phyloP scores from a whole-genome alignment of 805 yeast genomes.

The Candida pseudofarinosa region DNA sequence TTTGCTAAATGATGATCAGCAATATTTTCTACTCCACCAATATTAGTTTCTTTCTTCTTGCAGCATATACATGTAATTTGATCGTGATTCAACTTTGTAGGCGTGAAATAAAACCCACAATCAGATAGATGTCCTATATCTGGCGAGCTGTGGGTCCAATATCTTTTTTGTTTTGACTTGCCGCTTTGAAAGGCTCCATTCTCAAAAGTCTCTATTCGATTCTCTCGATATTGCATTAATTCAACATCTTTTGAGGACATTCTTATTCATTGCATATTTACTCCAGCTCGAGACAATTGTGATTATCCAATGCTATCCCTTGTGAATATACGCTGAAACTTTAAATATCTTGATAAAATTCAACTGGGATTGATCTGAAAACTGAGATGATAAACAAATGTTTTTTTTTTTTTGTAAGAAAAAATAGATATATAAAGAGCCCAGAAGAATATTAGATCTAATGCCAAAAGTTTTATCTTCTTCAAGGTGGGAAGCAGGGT shows the following conservation, averaged over 20 bases:
- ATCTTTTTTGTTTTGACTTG: conserved; percentile 2
- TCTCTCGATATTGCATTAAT: conserved; percentile 18
- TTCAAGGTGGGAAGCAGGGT: too few relatives aligned
- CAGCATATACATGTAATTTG: conserved; percentile 60
- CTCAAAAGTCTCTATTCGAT: conserved; percentile 19
- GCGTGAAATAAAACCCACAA: conserved; percentile 61
- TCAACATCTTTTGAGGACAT: conserved; percentile 9
- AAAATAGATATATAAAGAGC: too few relatives aligned
- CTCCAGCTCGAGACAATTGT: too few relatives aligned
- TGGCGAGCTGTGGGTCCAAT: conserved; percentile 2
- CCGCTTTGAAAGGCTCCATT: conserved; percentile 10
- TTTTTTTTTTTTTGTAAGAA: too few relatives aligned
- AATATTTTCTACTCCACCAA: conserved; percentile 14
- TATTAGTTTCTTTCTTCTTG: conserved; percentile 28
- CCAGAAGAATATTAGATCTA: too few relatives aligned
- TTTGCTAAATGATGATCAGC: conserved; percentile 15
- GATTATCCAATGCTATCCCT: neutral
- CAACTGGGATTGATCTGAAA: too few relatives aligned
- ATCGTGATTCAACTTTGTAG: conserved; percentile 41
- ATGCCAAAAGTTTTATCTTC: too few relatives aligned
- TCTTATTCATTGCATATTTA: neutral
- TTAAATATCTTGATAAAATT: too few relatives aligned
- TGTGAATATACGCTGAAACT: too few relatives aligned
- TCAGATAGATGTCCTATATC: conserved; percentile 37
- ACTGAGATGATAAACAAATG: too few relatives aligned